Evolutionary conservation across 1,139 yeast genomes (phyloP).

Genomic region (Candida anutae): DNA sequence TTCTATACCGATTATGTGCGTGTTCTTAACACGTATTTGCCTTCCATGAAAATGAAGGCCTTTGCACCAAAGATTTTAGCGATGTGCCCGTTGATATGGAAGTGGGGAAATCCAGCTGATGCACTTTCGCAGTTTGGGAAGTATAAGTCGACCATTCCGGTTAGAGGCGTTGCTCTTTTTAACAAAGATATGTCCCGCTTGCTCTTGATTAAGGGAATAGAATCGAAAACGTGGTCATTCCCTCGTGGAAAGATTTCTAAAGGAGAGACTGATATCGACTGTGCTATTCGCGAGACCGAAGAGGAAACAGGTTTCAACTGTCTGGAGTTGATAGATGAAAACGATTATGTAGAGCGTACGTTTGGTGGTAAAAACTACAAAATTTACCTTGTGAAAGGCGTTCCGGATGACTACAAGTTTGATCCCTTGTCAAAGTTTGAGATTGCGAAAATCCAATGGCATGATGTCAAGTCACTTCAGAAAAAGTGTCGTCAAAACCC

Average conservation of each 20-base stretch:
- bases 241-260: slow-evolving; percentile 96
- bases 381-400: slow-evolving; percentile 68
- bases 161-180: slow-evolving; percentile 88
- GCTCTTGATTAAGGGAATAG: slow-evolving; percentile 78
- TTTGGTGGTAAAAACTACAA: slow-evolving; percentile 80
- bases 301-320: slow-evolving; percentile 97
- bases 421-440: slow-evolving; percentile 83
- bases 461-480: slow-evolving; percentile 29
- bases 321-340: slow-evolving; percentile 53
- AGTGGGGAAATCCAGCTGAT: slow-evolving; percentile 73
- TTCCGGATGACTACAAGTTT: slow-evolving; percentile 70
- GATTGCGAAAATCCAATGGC: slow-evolving; percentile 52
- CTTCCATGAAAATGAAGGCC: slow-evolving; percentile 70
- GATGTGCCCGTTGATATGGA: slow-evolving; percentile 80
- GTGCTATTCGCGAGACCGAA: slow-evolving; percentile 89
- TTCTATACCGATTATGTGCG: slow-evolving; percentile 84
- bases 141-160: slow-evolving; percentile 89
- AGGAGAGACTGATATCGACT: slow-evolving; percentile 81
- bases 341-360: slow-evolving; percentile 75
- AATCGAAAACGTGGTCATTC: slow-evolving; percentile 84
- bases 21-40: slow-evolving; percentile 66
- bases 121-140: slow-evolving; percentile 71
- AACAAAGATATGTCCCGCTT: slow-evolving; percentile 65
- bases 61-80: slow-evolving; percentile 68
- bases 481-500: slow-evolving; percentile 33